phyloP scores from a whole-genome alignment of 305 asterid species.

The Fraxinus sp. region DNA sequence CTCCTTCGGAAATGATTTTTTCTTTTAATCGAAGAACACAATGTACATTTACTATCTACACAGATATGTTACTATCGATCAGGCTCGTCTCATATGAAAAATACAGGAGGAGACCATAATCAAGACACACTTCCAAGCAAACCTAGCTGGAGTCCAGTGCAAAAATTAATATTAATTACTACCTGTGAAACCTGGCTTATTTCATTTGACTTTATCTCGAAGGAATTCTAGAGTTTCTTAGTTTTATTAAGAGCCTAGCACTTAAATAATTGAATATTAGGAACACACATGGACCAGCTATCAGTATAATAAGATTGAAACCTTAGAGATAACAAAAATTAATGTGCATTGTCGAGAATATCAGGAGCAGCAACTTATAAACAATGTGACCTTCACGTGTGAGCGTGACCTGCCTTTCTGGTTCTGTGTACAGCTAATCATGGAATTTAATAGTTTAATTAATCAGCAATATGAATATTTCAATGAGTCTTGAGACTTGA shows the following conservation, averaged over 20 bases:
- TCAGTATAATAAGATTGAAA: slow-evolving; percentile 8
- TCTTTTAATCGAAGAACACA: neutral
- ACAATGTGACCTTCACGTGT: slow-evolving; percentile 53
- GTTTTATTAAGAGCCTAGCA: neutral
- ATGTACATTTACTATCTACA: too few relatives aligned
- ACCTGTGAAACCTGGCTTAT: neutral
- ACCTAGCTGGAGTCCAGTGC: neutral
- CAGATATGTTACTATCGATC: too few relatives aligned
- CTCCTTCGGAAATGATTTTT: neutral
- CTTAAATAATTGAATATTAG: neutral
- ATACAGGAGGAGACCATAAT: neutral
- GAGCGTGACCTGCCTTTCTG: slow-evolving; percentile 36
- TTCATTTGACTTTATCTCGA: neutral
- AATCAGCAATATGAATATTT: slow-evolving; percentile 16
- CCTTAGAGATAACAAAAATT: neutral
- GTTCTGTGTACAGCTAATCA: slow-evolving; percentile 11
- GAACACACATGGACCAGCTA: neutral
- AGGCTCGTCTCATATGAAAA: neutral
- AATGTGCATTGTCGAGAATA: slow-evolving; percentile 35
- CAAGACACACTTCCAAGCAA: neutral
- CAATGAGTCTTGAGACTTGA: slow-evolving; percentile 6
- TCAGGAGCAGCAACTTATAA: slow-evolving; percentile 30
- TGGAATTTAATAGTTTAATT: neutral
- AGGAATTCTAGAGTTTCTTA: neutral
- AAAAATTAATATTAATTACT: neutral